A percentile compares a stretch with the other conserved stretches of the same genome.
phyloP scores from a whole-genome alignment of 495 filamentous ascomycete genomes.

The Penicillium malachiteum region DNA sequence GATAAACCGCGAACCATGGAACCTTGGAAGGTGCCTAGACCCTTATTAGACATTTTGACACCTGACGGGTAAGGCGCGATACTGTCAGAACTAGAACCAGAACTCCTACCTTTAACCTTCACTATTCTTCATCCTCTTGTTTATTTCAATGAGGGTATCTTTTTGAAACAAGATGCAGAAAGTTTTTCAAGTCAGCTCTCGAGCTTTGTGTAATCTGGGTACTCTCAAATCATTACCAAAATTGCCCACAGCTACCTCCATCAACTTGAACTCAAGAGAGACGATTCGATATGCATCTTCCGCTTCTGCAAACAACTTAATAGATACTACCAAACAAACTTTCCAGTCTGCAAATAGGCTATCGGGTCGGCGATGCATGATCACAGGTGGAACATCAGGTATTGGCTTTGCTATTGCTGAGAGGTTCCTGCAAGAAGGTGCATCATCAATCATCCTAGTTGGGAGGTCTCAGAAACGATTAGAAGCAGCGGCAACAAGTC shows the following conservation, averaged over 20 bases:
- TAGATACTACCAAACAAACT: background rate
- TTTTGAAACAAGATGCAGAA: too few relatives aligned
- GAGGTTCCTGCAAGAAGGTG: slow-evolving; percentile 63
- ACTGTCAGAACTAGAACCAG: too few relatives aligned
- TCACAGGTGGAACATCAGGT: slow-evolving; percentile 64
- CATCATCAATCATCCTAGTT: slow-evolving; percentile 53
- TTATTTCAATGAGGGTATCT: too few relatives aligned
- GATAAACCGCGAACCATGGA: too few relatives aligned
- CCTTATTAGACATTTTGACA: too few relatives aligned
- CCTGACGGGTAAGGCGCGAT: too few relatives aligned
- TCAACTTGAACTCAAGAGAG: too few relatives aligned
- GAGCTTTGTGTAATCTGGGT: too few relatives aligned
- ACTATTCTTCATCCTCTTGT: too few relatives aligned
- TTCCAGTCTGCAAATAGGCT: slow-evolving; percentile 29
- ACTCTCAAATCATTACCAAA: background rate
- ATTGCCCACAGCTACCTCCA: background rate
- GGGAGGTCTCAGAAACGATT: slow-evolving; percentile 46
- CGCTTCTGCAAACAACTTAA: background rate
- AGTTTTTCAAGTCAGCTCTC: too few relatives aligned
- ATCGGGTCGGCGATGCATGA: slow-evolving; percentile 48
- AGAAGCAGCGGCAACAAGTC: slow-evolving; percentile 24
- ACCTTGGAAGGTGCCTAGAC: too few relatives aligned
- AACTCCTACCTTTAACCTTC: too few relatives aligned
- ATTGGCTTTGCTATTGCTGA: slow-evolving; percentile 69
- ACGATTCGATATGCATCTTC: slow-evolving; percentile 13